Conservation (phyloP, 352 stramenopile species). For the Phytophthora parvispora region DNA sequence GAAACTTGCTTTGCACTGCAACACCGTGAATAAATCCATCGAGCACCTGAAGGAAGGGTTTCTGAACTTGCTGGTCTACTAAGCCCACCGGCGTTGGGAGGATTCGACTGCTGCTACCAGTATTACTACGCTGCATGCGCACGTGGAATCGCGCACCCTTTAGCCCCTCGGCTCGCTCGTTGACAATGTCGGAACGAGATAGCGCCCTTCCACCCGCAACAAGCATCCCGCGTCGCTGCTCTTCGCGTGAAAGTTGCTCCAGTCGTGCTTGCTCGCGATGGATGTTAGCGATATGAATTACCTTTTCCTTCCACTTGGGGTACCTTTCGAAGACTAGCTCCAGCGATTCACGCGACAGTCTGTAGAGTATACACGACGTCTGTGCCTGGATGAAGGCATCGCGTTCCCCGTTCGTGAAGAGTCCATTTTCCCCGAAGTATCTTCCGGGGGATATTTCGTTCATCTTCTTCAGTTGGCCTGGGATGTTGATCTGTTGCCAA, state of each 20-base stretch:
- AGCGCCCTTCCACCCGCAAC: not conserved
- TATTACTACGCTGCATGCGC: not conserved
- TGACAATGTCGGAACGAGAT: not conserved
- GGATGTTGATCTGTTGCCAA: not conserved
- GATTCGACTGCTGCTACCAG: not conserved
- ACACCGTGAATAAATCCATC: not conserved
- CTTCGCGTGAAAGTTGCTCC: not conserved
- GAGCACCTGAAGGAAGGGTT: not conserved
- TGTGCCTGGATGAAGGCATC: not conserved
- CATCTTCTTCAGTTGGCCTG: not conserved
- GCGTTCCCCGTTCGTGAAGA: not conserved
- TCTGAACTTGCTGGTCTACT: not conserved
- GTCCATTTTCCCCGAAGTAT: not conserved
- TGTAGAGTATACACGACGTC: not conserved
- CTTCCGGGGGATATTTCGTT: not conserved
- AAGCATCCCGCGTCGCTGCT: not conserved
- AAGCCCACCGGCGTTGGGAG: not conserved
- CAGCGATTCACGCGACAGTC: not conserved
- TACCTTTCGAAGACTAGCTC: constrained; percentile 1
- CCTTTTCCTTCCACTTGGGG: not conserved
- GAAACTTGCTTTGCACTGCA: not conserved
- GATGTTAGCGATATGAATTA: not conserved
- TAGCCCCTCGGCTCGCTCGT: not conserved
- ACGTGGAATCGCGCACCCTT: not conserved
- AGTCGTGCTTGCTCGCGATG: not conserved